phyloP scores from a whole-genome alignment of 805 yeast genomes.

The Blastobotrys peoriensis region DNA sequence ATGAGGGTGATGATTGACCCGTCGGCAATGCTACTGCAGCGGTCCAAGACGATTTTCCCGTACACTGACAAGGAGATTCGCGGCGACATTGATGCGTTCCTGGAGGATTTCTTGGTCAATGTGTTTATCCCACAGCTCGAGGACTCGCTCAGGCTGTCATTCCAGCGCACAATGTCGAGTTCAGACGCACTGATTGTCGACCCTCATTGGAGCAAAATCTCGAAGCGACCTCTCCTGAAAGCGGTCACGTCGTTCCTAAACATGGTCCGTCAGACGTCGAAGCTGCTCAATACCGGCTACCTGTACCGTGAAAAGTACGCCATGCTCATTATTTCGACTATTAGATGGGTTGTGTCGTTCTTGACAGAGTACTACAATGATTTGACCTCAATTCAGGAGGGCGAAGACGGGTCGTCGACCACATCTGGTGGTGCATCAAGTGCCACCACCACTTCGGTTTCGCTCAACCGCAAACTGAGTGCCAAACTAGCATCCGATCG shows the following conservation, averaged over 20 bases:
- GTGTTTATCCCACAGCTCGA: conserved; percentile 62
- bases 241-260: conserved; percentile 43
- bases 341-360: conserved; percentile 18
- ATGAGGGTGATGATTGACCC: conserved; percentile 75
- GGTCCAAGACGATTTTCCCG: conserved; percentile 41
- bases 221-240: conserved; percentile 31
- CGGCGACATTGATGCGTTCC: conserved; percentile 33
- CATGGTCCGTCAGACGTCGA: conserved; percentile 44
- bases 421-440: not conserved
- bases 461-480: conserved; percentile 2
- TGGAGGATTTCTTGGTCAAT: conserved; percentile 56
- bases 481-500: conserved; percentile 10
- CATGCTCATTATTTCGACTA: conserved; percentile 24
- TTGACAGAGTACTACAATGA: conserved; percentile 15
- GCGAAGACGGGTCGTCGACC: conserved; percentile 9
- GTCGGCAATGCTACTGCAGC: conserved; percentile 60
- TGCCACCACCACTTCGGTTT: not conserved
- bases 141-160: conserved; percentile 46
- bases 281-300: conserved; percentile 53
- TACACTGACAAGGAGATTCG: conserved; percentile 19
- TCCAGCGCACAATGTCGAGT: conserved; percentile 41
- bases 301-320: conserved; percentile 54
- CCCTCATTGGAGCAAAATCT: conserved; percentile 22
- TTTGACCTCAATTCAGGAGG: conserved; percentile 13
- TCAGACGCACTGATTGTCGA: conserved; percentile 35